Base-by-base conservation (phyloP, 352 stramenopile genomes). In the Peronospora tabacina region DNA sequence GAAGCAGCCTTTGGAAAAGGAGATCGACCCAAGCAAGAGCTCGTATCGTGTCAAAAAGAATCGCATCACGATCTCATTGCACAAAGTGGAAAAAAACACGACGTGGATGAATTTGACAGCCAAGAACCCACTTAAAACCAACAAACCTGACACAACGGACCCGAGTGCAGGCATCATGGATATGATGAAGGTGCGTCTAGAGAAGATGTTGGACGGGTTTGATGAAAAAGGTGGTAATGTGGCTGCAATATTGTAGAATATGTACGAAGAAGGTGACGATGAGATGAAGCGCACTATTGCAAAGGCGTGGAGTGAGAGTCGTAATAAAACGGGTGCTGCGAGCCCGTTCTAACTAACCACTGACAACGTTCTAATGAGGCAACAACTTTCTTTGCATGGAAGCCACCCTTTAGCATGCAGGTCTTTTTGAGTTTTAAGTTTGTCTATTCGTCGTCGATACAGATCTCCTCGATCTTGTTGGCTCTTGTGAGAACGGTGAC, bases 271-370 rank as follows among this genome's bases (percentile, higher is more conserved):
- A 55, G 84, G 82, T 11, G 84, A 94, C 55, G 82, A 89, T 17
- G 75, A 94, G 19, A 90, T 93, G 82, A 94, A 93, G 74, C 72
- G 79, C 44, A 92, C 84, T 37, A 94, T 94, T 42, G 82, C 82
- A 44, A 87, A 94, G 62, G 84, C 84, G n/a, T 93, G 82, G 82
- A 74, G 24, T 20, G 82, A 94, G 57, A 92, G 77, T 50, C 78
- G 79, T 9, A 61, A 86, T 11, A 94, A 94, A 60, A 74, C 62
- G 15, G 63, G 53, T 2, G 60, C 54, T 59, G 58, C 54, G 0
- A 61, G 45, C 30, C 61, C 55, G 1, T 69, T 69, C 24, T 68
- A 33, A 15, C 24, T 68, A 33, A 15, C 3, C 4, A 36, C 10
- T 2, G n/a, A 20, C 22, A 26, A 2, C 22, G 7, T 26, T 4